Conservation (phyloP, 768 basidiomycete species). For the Suillus americanus region DNA sequence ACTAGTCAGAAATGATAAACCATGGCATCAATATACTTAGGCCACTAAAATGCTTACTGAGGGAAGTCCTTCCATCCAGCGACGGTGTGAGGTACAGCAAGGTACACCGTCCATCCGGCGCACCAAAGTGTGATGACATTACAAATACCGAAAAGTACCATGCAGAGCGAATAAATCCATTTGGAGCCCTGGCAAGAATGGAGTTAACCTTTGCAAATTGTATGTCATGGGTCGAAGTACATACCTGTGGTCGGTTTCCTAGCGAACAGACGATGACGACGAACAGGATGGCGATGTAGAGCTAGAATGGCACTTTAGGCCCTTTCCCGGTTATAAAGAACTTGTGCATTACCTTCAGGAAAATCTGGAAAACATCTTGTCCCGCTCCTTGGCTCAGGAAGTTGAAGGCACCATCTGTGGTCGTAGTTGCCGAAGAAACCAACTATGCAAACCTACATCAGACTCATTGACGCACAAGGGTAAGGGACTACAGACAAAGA, state of each 20-base stretch:
- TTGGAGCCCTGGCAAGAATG: constrained; percentile 62
- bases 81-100: constrained; percentile 74
- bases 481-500: constrained; percentile 65
- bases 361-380: constrained; percentile 71
- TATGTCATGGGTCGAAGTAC: constrained; percentile 13
- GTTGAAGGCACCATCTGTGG: constrained; percentile 72
- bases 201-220: constrained; percentile 7
- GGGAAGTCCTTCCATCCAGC: constrained; percentile 74
- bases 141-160: constrained; percentile 77
- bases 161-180: constrained; percentile 77
- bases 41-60: constrained; percentile 45
- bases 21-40: neutral
- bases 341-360: constrained; percentile 49
- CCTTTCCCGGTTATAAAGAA: neutral
- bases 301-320: constrained; percentile 27
- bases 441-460: constrained; percentile 48
- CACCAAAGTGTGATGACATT: constrained; percentile 84
- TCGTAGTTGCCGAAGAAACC: constrained; percentile 73
- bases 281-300: constrained; percentile 86
- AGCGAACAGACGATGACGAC: constrained; percentile 84
- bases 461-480: constrained; percentile 15
- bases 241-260: constrained; percentile 79
- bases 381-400: constrained; percentile 76
- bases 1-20: constrained; percentile 35
- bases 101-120: constrained; percentile 87